A percentile compares a stretch with the other conserved stretches of the same genome.
phyloP scores from a whole-genome alignment of 441 rosid species.

The Macaranga tanarius region DNA sequence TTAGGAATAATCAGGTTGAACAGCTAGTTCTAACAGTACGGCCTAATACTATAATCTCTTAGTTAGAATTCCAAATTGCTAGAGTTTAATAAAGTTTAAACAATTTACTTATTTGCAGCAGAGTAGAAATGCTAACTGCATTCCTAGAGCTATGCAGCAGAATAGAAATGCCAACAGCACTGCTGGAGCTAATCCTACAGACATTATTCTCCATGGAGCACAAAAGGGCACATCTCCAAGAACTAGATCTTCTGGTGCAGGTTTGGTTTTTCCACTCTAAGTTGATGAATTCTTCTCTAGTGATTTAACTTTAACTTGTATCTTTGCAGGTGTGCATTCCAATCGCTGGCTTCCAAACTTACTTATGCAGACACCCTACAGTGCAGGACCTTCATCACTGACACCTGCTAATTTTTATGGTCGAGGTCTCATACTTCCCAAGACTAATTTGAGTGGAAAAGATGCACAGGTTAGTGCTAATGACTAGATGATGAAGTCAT shows the following conservation, averaged over 20 bases:
- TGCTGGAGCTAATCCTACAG: constrained; percentile 11
- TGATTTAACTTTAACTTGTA: not conserved
- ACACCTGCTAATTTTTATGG: constrained; percentile 15
- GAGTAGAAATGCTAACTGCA: constrained; percentile 10
- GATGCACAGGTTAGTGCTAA: constrained; percentile 20
- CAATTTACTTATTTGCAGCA: constrained; percentile 8
- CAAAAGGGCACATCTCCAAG: constrained; percentile 19
- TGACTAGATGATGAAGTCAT: not conserved
- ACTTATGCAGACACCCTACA: constrained; percentile 22
- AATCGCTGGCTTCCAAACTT: constrained; percentile 16
- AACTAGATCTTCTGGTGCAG: constrained; percentile 21
- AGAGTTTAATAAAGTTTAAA: not conserved
- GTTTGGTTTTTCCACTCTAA: constrained; percentile 10
- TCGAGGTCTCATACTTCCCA: constrained; percentile 18
- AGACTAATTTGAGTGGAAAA: constrained; percentile 8
- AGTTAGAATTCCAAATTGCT: not conserved
- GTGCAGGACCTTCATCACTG: constrained; percentile 13
- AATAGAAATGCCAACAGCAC: constrained; percentile 11
- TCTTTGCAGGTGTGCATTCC: constrained; percentile 15
- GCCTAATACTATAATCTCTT: not conserved
- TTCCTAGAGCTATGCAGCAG: constrained; percentile 11
- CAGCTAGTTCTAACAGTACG: constrained; percentile 3
- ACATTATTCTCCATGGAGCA: constrained; percentile 11
- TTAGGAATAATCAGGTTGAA: constrained; percentile 3
- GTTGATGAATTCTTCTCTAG: too few relatives aligned